Evolutionary conservation across 305 asterid genomes (phyloP), one percentile per base, ranked within the genome.

Genomic region (Galium porrigens): DNA sequence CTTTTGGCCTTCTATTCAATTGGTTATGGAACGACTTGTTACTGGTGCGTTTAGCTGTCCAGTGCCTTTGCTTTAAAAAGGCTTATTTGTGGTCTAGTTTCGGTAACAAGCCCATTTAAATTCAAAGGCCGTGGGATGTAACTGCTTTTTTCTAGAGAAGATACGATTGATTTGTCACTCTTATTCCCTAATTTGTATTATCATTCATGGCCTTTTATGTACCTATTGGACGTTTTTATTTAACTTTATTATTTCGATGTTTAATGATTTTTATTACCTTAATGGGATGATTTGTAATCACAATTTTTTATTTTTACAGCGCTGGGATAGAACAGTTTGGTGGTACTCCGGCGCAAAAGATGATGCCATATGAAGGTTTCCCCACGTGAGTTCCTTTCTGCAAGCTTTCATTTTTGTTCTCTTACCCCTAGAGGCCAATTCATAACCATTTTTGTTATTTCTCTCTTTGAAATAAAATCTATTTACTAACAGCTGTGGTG

Each of bases 341-440:
- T 25, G 79, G 63, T 63, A 57, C 79, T 68, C 77, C 70, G 69
- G 80, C 70, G 65, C 76, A 69, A 63, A 74, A 72, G 73, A 68
- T 72, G 52, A 39, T 63, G 70, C 74, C 71, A 75, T 79, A 25
- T 48, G 64, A 77, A 46, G 82, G 86, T 74, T 82, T 90, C 63
- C 95, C 95, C 32, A 76, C 80, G 97, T 88, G 78, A 86, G 97
- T 83, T 69, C 57, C 73, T 46, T 61, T 20, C 61, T 60, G 29
- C 68, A 59, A 12, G n/a, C 68, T 69, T 27, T 56, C 25, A 1
- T 6, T 30, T n/a, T 30, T 58, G 10, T 11, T 58, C 36, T 1
- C 44, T 60, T 61, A 6, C 11, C 33, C 61, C 10, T 11, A 3
- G 41, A 44, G 55, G 57, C 60, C 18, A 10, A 8, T 15, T 17